Base-by-base conservation (phyloP, 441 rosid genomes). In the Croton laevigatus region DNA sequence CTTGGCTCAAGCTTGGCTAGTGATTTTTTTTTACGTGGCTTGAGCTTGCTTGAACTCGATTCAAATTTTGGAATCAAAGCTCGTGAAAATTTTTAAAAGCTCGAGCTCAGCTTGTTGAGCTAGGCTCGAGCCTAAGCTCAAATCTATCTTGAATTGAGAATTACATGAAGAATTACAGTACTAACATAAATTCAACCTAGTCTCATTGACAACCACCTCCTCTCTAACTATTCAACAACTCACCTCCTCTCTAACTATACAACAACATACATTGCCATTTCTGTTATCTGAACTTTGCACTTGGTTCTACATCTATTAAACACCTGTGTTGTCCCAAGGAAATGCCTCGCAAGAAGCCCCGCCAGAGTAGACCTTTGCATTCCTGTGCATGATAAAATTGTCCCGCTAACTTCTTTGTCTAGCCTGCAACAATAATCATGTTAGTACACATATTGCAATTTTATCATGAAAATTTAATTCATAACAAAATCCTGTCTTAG, bases 341-440 rank as follows among this genome's bases (percentile, higher is more conserved):
- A 93, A 59, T 93, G 94, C 7, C 83, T 81, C 8, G 98, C 97
- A 19, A 93, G 91, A 45, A 91, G 97, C 12, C 96, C 97, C 1
- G 98, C 98, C 42, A 93, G 73, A n/a, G 97, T 93, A 8, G 98
- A 91, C 81, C 98, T 93, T 70, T 93, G 97, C 98, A 93, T 91
- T 75, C 97, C 98, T 2, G 97, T 89, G 79, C 98, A 91, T 65
- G 91, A 78, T 4, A 97, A 93, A 73, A 93, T 82, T 4, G 94
- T 91, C 78, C 94, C 71, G 85, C 90, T 82, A 1, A 85, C 94
- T 83, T 93, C 96, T 79, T 93, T 97, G 37, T 82, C 94, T 83
- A 84, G 97, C 86, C 98, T 93, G 84, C 48, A 49, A 62, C 19
- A 75, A 63, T 37, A 72, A 68, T 37, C 40, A 72, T 58, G 58